Percentiles rank a stretch among this genome's conserved stretches.
phyloP scores from a whole-genome alignment of 169 alveolate genomes.

The Cryptosporidium viatorum region DNA sequence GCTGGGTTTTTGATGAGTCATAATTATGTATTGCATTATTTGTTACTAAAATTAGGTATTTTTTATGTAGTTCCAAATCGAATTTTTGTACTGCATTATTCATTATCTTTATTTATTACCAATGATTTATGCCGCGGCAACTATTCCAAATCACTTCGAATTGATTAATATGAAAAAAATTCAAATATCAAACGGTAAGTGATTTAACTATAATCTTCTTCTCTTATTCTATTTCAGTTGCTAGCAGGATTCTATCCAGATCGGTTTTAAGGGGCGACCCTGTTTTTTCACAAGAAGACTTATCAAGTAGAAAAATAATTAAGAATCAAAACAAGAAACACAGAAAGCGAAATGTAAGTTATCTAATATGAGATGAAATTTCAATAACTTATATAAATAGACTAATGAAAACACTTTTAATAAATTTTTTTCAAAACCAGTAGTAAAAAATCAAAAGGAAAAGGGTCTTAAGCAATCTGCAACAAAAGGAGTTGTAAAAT shows the following conservation, averaged over 20 bases:
- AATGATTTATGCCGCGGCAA: slow-evolving; percentile 2
- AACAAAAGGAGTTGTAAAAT: slow-evolving; percentile 67
- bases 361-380: background rate
- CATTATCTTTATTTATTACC: background rate
- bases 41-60: background rate
- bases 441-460: slow-evolving; percentile 2
- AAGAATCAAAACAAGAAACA: background rate
- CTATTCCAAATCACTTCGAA: background rate
- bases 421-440: slow-evolving; percentile 6
- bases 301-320: background rate
- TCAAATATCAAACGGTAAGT: slow-evolving; percentile 20
- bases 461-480: slow-evolving; percentile 23
- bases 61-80: slow-evolving; percentile 24
- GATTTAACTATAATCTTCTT: background rate
- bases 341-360: background rate
- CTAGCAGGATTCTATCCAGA: slow-evolving; percentile 32
- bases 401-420: background rate
- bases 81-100: slow-evolving; percentile 7
- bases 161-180: background rate
- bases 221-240: slow-evolving; percentile 23
- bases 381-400: slow-evolving; percentile 3
- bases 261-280: slow-evolving; percentile 22
- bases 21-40: background rate
- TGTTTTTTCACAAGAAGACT: slow-evolving; percentile 37
- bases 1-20: background rate